Evolutionary conservation across 1,284 basidiomycete genomes (phyloP).

Genomic region (Ceratobasidium sp.): DNA sequence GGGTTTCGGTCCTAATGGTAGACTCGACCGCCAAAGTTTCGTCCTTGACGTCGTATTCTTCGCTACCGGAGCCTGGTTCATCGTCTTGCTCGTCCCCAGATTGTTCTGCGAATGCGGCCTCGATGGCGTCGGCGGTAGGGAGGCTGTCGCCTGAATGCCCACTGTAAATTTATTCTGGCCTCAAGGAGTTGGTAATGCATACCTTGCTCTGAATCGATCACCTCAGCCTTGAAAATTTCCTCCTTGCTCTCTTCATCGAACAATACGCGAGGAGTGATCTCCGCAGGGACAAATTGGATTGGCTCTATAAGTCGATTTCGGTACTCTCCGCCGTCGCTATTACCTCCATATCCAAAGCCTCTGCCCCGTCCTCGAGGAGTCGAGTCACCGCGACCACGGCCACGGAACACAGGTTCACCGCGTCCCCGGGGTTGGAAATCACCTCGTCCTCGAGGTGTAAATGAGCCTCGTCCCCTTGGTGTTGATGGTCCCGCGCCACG

Average conservation of each 20-base stretch:
- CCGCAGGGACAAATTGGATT: conserved; percentile 40
- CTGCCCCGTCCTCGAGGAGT: conserved; percentile 20
- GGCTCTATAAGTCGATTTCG: conserved; percentile 40
- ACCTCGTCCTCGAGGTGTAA: conserved; percentile 24
- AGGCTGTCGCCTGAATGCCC: conserved; percentile 12
- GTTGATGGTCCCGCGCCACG: conserved; percentile 28
- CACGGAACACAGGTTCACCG: conserved; percentile 3
- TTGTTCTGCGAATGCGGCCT: conserved; percentile 61
- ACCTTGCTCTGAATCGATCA: conserved; percentile 43
- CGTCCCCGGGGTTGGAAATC: conserved; percentile 33
- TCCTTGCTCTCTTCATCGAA: conserved; percentile 41
- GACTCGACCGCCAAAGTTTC: neutral
- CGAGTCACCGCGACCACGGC: neutral
- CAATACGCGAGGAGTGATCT: conserved; percentile 20
- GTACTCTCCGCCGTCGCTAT: conserved; percentile 8
- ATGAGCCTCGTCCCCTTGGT: conserved; percentile 24
- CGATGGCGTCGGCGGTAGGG: conserved; percentile 40
- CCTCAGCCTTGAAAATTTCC: conserved; percentile 44
- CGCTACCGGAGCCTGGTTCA: conserved; percentile 53
- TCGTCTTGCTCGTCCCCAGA: conserved; percentile 74
- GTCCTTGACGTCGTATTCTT: conserved; percentile 36
- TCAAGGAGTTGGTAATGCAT: neutral
- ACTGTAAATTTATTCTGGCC: neutral
- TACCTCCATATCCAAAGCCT: conserved; percentile 17
- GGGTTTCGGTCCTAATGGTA: neutral